A percentile compares a stretch with the other conserved stretches of the same genome.
Conservation (phyloP, 768 basidiomycete genomes). For the Thelephora aurantiotincta region DNA sequence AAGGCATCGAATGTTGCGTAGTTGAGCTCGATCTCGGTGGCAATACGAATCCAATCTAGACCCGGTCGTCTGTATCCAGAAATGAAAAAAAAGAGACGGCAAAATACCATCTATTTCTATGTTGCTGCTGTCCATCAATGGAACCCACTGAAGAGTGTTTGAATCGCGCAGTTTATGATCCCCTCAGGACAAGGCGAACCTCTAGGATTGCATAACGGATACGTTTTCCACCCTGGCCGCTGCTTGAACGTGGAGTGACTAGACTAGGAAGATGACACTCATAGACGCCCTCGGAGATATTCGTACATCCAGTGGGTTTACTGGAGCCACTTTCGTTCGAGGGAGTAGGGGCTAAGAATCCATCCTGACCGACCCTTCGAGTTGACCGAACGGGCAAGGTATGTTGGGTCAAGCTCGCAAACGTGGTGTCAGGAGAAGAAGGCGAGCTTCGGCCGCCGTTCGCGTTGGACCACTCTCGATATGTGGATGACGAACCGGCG, state of each 20-base stretch:
- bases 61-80: conserved; percentile 3
- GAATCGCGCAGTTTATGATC: conserved; percentile 1
- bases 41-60: conserved; percentile 80
- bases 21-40: conserved; percentile 87
- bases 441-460: conserved; percentile 30
- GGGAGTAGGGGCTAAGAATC: conserved; percentile 19
- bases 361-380: conserved; percentile 56
- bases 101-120: conserved; percentile 61
- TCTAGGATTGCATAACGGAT: conserved; percentile 80
- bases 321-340: conserved; percentile 9
- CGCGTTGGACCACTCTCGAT: conserved; percentile 54
- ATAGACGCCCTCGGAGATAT: conserved; percentile 49
- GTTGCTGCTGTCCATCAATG: conserved; percentile 80
- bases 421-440: background rate
- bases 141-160: conserved; percentile 51
- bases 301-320: conserved; percentile 24
- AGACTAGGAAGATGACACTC: conserved; percentile 63
- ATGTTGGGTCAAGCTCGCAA: background rate
- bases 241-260: conserved; percentile 56
- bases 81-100: background rate
- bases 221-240: conserved; percentile 49
- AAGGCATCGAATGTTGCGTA: conserved; percentile 81
- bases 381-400: conserved; percentile 31
- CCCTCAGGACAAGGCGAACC: conserved; percentile 24
- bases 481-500: conserved; percentile 65